These are phyloP conservation scores for Carex myosuroides DNA, from an alignment of 176 grass and related monocot species.

Conservation along the genomic window DNA sequence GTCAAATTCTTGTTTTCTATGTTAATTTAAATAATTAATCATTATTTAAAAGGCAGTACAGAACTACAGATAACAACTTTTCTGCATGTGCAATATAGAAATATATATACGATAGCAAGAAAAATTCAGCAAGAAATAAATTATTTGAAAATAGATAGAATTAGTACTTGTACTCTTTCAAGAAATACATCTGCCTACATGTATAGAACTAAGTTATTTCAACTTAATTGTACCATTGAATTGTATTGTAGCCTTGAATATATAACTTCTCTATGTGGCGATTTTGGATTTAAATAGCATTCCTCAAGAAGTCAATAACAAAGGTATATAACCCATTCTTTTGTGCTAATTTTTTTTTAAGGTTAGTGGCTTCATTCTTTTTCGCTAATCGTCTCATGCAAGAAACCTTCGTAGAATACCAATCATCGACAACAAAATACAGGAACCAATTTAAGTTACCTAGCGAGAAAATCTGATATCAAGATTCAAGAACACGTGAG, in stretches of 20 bases:
- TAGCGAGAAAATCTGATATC: background rate
- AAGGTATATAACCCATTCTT: background rate
- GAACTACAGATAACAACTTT: background rate
- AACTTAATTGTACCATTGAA: background rate
- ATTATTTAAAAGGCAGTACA: background rate
- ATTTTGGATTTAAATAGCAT: background rate
- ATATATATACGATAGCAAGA: background rate
- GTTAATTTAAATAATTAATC: background rate
- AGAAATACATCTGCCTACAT: background rate
- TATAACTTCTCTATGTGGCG: background rate
- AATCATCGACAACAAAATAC: background rate
- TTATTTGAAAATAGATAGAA: background rate
- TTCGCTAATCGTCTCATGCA: background rate
- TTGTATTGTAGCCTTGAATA: too few species aligned
- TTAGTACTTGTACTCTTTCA: background rate
- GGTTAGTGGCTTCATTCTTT: background rate
- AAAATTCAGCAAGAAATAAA: background rate
- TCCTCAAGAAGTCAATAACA: background rate
- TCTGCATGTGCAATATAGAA: background rate
- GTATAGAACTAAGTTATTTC: background rate
- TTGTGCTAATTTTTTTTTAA: background rate
- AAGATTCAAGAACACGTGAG: background rate
- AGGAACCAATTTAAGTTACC: background rate
- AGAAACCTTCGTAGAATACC: background rate
- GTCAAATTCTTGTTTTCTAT: background rate